A percentile compares a stretch with the other conserved stretches of the same genome.
phyloP scores from a whole-genome alignment of 1,284 basidiomycete genomes.

The Volvariella volvacea region DNA sequence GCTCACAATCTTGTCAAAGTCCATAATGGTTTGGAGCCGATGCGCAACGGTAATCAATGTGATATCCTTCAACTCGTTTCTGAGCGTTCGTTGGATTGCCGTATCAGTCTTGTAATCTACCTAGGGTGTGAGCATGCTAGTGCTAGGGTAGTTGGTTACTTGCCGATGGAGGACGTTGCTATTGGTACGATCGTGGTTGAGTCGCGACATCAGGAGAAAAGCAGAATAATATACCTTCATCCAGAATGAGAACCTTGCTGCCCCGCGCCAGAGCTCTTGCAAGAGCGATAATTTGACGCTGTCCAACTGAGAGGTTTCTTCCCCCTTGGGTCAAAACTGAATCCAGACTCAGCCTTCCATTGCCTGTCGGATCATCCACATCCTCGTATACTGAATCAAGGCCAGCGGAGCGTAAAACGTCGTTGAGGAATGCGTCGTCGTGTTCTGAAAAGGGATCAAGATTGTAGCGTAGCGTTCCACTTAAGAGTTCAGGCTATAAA shows the following conservation, averaged over 20 bases:
- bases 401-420: neutral
- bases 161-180: neutral
- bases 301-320: conserved; percentile 79
- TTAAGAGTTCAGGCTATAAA: conserved; percentile 48
- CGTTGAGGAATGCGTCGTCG: conserved; percentile 40
- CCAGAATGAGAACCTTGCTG: conserved; percentile 74
- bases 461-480: conserved; percentile 83
- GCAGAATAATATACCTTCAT: conserved; percentile 56
- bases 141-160: neutral
- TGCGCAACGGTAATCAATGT: neutral
- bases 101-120: neutral
- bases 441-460: conserved; percentile 89
- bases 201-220: conserved; percentile 17
- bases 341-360: conserved; percentile 54
- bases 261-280: conserved; percentile 71
- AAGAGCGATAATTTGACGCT: conserved; percentile 78
- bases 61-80: neutral
- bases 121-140: neutral
- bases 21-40: neutral
- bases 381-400: conserved; percentile 29
- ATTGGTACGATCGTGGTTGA: too few species aligned
- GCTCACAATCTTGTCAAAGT: conserved; percentile 1
- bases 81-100: neutral
- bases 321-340: conserved; percentile 75
- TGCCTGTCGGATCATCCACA: conserved; percentile 40